These are phyloP conservation scores for Ganoderma meredithae DNA, from an alignment of 1,284 basidiomycete genomes.

Conservation along the genomic window DNA sequence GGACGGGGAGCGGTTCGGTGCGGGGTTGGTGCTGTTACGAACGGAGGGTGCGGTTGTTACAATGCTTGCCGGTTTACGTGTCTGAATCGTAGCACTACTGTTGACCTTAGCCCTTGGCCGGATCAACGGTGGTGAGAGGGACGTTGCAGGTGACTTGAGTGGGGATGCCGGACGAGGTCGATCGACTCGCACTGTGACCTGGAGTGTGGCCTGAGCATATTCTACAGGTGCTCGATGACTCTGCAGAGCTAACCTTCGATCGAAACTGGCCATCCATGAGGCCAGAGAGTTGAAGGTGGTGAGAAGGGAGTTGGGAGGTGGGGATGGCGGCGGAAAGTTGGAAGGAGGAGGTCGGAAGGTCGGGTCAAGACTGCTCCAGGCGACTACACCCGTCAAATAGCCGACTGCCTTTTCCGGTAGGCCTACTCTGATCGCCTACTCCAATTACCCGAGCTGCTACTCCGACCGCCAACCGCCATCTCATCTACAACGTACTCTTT, in stretches of 20 bases:
- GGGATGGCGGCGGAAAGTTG: conserved; percentile 18
- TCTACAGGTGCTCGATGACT: conserved; percentile 23
- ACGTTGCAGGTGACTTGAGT: conserved; percentile 49
- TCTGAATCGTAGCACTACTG: conserved; percentile 53
- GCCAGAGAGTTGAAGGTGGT: conserved; percentile 24
- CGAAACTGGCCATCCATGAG: conserved; percentile 40
- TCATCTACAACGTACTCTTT: neutral
- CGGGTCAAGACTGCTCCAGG: conserved; percentile 26
- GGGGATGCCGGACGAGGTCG: conserved; percentile 58
- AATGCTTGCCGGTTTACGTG: conserved; percentile 49
- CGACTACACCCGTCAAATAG: conserved; percentile 27
- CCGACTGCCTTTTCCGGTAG: conserved; percentile 21
- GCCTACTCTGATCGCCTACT: conserved; percentile 13
- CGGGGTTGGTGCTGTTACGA: conserved; percentile 27
- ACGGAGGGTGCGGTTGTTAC: conserved; percentile 30
- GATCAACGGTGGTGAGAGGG: conserved; percentile 43
- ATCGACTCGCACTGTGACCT: conserved; percentile 46
- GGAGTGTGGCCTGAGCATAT: conserved; percentile 35
- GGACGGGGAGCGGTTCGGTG: conserved; percentile 48
- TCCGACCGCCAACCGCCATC: neutral
- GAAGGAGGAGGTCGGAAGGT: conserved; percentile 25
- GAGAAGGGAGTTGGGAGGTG: conserved; percentile 19
- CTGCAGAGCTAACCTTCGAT: conserved; percentile 39
- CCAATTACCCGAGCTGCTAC: neutral
- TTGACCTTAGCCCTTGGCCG: conserved; percentile 70